Evolutionary conservation across 345 rosid species (phyloP).

Genomic region (Eucalyptus albens): DNA sequence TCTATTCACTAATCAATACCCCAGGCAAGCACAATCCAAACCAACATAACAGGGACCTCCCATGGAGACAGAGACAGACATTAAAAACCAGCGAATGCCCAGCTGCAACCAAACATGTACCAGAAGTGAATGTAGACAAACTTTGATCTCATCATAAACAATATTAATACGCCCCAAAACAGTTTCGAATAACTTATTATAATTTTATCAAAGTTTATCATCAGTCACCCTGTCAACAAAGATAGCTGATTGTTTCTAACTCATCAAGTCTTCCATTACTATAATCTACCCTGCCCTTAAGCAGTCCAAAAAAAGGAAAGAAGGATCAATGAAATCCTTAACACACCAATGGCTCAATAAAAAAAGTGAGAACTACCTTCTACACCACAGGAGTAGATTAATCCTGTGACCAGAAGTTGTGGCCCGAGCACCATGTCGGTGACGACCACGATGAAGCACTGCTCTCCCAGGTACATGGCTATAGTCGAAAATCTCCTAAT

Average conservation of each 20-base stretch:
- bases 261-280: not conserved
- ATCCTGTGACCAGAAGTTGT: conserved; percentile 69
- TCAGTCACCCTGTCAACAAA: not conserved
- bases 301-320: not conserved
- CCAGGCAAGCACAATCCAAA: not conserved
- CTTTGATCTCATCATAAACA: not conserved
- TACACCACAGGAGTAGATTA: conserved; percentile 87
- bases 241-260: not conserved
- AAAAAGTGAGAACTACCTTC: conserved; percentile 42
- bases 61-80: not conserved
- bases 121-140: not conserved
- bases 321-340: not conserved
- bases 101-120: not conserved
- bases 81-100: not conserved
- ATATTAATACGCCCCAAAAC: not conserved
- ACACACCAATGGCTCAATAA: not conserved
- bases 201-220: not conserved
- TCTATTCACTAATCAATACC: not conserved
- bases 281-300: not conserved
- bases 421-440: conserved; percentile 97
- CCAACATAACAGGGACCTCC: not conserved
- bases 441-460: conserved; percentile 88
- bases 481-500: conserved; percentile 70
- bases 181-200: not conserved
- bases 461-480: conserved; percentile 74